A percentile compares a stretch with the other conserved stretches of the same genome.
phyloP scores from a whole-genome alignment of 225 moss, liverwort and hornwort genomes.

The Rhytidiadelphus loreus region DNA sequence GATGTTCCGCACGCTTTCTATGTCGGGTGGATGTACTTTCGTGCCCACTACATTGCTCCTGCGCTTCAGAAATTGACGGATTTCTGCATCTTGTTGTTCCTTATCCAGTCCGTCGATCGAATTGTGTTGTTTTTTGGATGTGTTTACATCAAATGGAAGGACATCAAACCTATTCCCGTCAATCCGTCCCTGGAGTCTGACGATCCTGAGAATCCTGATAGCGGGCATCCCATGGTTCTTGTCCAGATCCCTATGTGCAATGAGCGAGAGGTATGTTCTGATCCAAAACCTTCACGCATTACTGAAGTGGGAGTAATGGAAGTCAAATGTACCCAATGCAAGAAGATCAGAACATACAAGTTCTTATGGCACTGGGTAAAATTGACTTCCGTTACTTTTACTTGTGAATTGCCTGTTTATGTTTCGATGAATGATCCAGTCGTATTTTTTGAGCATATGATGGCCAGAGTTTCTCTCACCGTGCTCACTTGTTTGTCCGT shows the following conservation, averaged over 20 bases:
- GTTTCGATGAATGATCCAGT: not conserved
- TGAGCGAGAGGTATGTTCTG: slow-evolving; percentile 80
- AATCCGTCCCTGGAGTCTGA: slow-evolving; percentile 64
- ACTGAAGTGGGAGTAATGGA: not conserved
- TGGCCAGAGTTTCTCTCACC: not conserved
- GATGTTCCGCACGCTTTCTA: slow-evolving; percentile 35
- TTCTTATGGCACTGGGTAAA: not conserved
- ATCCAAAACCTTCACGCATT: not conserved
- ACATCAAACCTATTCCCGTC: slow-evolving; percentile 60
- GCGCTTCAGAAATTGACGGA: slow-evolving; percentile 65
- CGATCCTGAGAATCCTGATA: slow-evolving; percentile 71
- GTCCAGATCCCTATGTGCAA: slow-evolving; percentile 99
- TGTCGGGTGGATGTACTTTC: slow-evolving; percentile 35
- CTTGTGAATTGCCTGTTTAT: not conserved
- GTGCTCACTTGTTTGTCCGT: not conserved
- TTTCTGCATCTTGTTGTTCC: slow-evolving; percentile 80
- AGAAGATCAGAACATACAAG: not conserved
- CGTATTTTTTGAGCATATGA: not conserved
- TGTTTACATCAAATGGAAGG: slow-evolving; percentile 68
- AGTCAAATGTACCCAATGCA: not conserved
- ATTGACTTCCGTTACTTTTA: not conserved
- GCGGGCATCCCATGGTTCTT: slow-evolving; percentile 79
- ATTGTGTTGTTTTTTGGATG: slow-evolving; percentile 73
- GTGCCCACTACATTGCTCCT: slow-evolving; percentile 61
- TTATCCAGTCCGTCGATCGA: slow-evolving; percentile 83